Conservation (phyloP, 169 alveolate species). For the Cryptosporidium viatorum region DNA sequence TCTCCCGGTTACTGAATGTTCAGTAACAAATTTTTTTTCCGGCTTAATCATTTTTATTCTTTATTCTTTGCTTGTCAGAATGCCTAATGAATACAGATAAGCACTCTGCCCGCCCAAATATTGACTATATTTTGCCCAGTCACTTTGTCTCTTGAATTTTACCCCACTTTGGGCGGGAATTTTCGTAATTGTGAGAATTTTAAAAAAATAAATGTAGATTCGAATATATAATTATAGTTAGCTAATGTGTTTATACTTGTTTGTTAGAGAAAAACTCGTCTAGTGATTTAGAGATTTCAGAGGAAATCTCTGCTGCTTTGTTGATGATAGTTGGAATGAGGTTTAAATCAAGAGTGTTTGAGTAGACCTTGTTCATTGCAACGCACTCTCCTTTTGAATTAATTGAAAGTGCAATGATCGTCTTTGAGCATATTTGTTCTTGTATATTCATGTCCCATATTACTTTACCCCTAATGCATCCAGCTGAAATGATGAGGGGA, state of each 20-base stretch:
- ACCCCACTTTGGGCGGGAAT: background rate
- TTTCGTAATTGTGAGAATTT: background rate
- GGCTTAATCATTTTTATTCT: conserved; percentile 3
- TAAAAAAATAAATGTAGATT: background rate
- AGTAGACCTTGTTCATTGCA: conserved; percentile 46
- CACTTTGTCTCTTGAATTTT: background rate
- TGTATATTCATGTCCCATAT: conserved; percentile 72
- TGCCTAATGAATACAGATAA: background rate
- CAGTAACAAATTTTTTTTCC: background rate
- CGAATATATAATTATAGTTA: background rate
- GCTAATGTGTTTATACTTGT: background rate
- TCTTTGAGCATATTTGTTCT: conserved; percentile 52
- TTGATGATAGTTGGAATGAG: conserved; percentile 28
- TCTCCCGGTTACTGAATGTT: conserved; percentile 43
- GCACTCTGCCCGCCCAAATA: background rate
- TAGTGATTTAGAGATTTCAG: conserved; percentile 13
- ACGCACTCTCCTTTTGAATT: conserved; percentile 35
- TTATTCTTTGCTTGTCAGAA: background rate
- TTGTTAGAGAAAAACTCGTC: conserved; percentile 32
- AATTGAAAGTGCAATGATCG: conserved; percentile 54
- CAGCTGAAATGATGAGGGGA: conserved; percentile 56
- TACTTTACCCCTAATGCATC: conserved; percentile 50
- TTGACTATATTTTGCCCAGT: background rate
- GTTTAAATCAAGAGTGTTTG: conserved; percentile 38
- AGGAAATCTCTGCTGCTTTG: conserved; percentile 34